Evolutionary conservation across 108 stramenopile species (phyloP).

Genomic region (Pseudonitzschia delicatissima): DNA sequence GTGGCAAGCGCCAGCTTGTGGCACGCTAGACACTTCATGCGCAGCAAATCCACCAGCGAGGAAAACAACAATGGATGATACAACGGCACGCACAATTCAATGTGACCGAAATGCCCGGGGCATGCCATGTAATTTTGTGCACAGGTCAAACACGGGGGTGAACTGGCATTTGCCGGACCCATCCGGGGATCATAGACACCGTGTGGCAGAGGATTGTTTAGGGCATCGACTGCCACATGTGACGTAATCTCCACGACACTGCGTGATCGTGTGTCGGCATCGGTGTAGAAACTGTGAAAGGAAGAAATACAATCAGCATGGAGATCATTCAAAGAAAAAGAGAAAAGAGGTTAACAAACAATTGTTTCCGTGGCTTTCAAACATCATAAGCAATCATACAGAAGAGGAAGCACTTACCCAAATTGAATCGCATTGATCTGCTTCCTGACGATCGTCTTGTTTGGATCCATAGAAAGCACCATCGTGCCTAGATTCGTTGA

Average conservation of each 20-base stretch:
- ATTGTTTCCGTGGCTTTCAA: not conserved
- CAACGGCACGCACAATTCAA: slow-evolving; percentile 94
- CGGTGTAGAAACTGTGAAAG: slow-evolving; percentile 66
- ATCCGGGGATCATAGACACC: slow-evolving; percentile 95
- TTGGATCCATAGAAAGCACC: slow-evolving; percentile 1
- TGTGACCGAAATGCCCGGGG: slow-evolving; percentile 96
- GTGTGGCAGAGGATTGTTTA: slow-evolving; percentile 76
- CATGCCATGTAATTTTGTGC: slow-evolving; percentile 71
- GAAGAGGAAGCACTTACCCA: not conserved
- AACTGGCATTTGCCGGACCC: slow-evolving; percentile 67
- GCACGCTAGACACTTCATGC: slow-evolving; percentile 92
- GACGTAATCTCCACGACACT: slow-evolving; percentile 90
- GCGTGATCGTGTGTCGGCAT: slow-evolving; percentile 85
- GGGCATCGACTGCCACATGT: slow-evolving; percentile 77
- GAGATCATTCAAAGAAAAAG: too few relatives aligned
- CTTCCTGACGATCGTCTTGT: slow-evolving; percentile 7
- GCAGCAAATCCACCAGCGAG: slow-evolving; percentile 70
- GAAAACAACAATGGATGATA: slow-evolving; percentile 93
- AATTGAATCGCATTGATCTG: slow-evolving; percentile 8
- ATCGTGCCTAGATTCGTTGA: not conserved
- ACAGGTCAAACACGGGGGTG: slow-evolving; percentile 89
- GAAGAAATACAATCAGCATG: not conserved
- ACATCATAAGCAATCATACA: not conserved
- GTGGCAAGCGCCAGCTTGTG: slow-evolving; percentile 74
- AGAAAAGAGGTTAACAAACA: not conserved